Evolutionary conservation across 331 rosid species (phyloP), one percentile per base, ranked within the genome.

Genomic region (Rhamnella rubrinervis): DNA sequence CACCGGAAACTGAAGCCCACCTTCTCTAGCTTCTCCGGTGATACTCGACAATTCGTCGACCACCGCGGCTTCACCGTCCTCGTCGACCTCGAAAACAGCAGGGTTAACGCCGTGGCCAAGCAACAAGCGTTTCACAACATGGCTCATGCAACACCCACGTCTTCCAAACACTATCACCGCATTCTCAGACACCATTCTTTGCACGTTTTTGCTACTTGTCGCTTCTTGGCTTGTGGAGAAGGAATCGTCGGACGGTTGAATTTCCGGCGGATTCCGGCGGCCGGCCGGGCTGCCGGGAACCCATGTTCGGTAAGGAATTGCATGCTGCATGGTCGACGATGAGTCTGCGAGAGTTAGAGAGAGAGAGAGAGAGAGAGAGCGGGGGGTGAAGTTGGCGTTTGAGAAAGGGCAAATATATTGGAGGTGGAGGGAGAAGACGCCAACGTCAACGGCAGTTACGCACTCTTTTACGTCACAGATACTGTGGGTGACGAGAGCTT

Each of bases 61-160:
- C 0, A 88, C 85, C 15, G 59, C 77, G 6, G 77, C 72, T 60
- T 87, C 97, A 6, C 80, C 84, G 20, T 77, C 65, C 52, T 87
- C 95, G 7, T 82, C 84, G 5, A 93, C 86, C 82, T 87, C 97
- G 75, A 81, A 62, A 1, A 93, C 84, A 0, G 87, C 75, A 21
- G 97, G 96, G 80, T 93, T 91, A 10, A 81, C 97, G 1, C 98
- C 98, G 1, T 88, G 92, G 6, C 98, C 97, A 6, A 87, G 81
- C 60, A 93, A 56, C 83, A 93, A 70, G 52, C 81, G 82, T 46
- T 80, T 85, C 35, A 91, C 85, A 0, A 93, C 98, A 71, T 93
- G 95, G 84, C 96, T 83, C 91, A 93, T 86, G 81, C 98, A 93
- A 72, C 98, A 93, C 0, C 92, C 97, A 0, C 86, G 85, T 67